Conservation (phyloP, 345 rosid genomes). For the Heritiera fomes region DNA sequence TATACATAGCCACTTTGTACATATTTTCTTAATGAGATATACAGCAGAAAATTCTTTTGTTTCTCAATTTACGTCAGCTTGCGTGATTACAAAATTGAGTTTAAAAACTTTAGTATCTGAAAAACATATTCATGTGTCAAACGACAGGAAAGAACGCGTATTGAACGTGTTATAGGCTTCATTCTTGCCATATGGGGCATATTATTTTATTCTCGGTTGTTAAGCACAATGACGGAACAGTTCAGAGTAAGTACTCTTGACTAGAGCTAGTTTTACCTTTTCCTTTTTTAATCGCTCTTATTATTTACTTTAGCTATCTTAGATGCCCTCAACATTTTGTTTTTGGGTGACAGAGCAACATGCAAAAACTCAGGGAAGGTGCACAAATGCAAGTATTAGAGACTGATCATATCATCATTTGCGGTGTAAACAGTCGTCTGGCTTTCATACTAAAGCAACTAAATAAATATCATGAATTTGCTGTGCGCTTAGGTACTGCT, state of each 20-base stretch:
- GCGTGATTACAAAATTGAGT: not conserved
- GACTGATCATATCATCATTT: slow-evolving; percentile 85
- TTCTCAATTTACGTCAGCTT: too few species aligned
- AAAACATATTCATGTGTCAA: slow-evolving; percentile 31
- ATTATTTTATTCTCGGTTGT: slow-evolving; percentile 83
- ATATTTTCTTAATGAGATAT: too few species aligned
- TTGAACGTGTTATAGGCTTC: slow-evolving; percentile 82
- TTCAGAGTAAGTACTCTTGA: slow-evolving; percentile 59
- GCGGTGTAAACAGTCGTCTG: slow-evolving; percentile 84
- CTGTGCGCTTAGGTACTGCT: slow-evolving; percentile 95
- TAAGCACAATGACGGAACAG: slow-evolving; percentile 98
- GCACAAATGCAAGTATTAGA: slow-evolving; percentile 94
- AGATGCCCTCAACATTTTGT: not conserved
- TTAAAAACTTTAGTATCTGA: slow-evolving; percentile 26
- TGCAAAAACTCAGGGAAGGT: slow-evolving; percentile 95
- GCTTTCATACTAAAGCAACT: slow-evolving; percentile 84
- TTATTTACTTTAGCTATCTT: not conserved
- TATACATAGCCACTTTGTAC: too few species aligned
- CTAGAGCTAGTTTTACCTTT: not conserved
- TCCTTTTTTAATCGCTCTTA: not conserved
- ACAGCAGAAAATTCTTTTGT: too few species aligned
- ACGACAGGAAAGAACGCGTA: slow-evolving; percentile 89
- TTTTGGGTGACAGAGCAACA: slow-evolving; percentile 60
- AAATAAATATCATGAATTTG: slow-evolving; percentile 80
- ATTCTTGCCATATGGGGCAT: slow-evolving; percentile 94